These are phyloP conservation scores for Paraleonurus japonicus DNA, from an alignment of 257 asterid genomes.

Conservation along the genomic window DNA sequence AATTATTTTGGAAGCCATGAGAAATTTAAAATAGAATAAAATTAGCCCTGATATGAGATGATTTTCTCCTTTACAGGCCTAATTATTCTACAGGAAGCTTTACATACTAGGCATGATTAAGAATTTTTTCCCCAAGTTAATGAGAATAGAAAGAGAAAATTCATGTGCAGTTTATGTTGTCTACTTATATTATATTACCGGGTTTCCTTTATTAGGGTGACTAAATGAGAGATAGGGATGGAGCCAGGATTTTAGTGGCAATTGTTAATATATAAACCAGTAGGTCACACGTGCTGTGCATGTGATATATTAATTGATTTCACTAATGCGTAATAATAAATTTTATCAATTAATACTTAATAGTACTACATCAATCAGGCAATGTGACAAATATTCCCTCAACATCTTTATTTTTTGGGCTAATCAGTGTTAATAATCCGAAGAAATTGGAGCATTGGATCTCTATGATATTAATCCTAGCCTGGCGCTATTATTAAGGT, in stretches of 20 bases:
- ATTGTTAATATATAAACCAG: not conserved
- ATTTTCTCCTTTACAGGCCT: slow-evolving; percentile 2
- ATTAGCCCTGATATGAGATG: slow-evolving; percentile 1
- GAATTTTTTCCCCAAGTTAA: not conserved
- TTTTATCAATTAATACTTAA: no score
- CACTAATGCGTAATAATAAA: no score
- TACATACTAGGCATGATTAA: not conserved
- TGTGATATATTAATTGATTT: no score
- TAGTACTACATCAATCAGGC: no score
- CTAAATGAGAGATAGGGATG: not conserved
- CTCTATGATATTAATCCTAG: no score
- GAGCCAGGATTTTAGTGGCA: not conserved
- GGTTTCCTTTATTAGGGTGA: not conserved
- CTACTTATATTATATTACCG: not conserved
- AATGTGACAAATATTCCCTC: no score
- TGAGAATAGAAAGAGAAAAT: not conserved
- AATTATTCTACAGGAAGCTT: not conserved
- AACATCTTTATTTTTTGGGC: no score
- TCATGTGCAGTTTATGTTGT: not conserved
- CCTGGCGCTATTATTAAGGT: no score
- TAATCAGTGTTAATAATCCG: no score
- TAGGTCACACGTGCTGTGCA: no score
- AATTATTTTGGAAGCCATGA: not conserved
- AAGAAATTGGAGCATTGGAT: no score
- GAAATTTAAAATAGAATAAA: not conserved